Evolutionary conservation across 202 grass and related monocot species (phyloP).

Genomic region (Setaria italica): DNA sequence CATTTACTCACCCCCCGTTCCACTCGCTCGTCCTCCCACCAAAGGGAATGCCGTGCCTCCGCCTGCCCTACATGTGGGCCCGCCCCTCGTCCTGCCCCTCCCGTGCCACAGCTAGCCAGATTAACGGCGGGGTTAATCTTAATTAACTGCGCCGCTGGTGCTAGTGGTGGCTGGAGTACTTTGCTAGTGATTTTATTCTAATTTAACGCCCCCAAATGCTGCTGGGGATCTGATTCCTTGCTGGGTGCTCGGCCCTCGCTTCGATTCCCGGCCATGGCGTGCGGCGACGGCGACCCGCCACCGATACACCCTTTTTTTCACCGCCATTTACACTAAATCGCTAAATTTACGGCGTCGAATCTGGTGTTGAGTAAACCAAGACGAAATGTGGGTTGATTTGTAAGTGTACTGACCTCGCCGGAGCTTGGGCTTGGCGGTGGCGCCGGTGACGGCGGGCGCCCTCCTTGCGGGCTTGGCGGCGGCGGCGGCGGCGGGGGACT

Average conservation of each 20-base stretch:
- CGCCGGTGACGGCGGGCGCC: conserved; percentile 49
- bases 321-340: neutral
- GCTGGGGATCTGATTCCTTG: conserved; percentile 19
- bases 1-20: conserved; percentile 18
- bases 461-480: conserved; percentile 45
- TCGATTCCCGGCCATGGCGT: conserved; percentile 26
- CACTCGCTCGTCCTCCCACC: neutral
- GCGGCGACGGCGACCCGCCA: conserved; percentile 18
- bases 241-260: conserved; percentile 4
- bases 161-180: neutral
- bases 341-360: neutral
- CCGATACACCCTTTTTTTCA: neutral
- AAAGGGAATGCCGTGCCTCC: conserved; percentile 34
- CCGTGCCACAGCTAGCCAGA: neutral
- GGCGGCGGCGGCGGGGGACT: neutral
- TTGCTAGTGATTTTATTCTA: neutral
- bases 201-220: conserved; percentile 13
- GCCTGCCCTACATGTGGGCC: neutral
- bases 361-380: neutral
- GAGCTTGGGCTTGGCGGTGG: conserved; percentile 64
- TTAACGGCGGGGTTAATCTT: conserved; percentile 7
- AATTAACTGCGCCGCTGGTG: neutral
- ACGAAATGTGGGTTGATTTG: neutral
- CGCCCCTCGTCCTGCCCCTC: neutral
- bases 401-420: conserved; percentile 67